Base-by-base conservation (phyloP, 2,329 filamentous ascomycete genomes). In the Dryadomyces sulphureus region DNA sequence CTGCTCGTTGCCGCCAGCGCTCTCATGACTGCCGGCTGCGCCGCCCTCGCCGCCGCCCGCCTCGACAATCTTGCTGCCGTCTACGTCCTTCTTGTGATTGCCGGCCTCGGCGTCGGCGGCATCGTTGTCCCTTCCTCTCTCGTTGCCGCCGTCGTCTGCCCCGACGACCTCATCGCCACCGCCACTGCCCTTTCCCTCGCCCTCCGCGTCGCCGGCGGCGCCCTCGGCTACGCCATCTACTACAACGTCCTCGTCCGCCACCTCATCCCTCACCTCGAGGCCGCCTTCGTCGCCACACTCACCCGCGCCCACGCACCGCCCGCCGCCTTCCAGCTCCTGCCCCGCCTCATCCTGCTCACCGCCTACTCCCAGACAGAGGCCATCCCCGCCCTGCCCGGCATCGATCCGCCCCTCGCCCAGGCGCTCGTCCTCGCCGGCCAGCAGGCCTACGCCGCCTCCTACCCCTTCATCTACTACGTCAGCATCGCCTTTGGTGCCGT, bases 101-200 rank as follows among this genome's bases (percentile, higher is more conserved):
- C 77, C 2, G 73, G 75, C 5, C 58, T 83, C 2, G 80, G 80
- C 7, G 75, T 83, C 5, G 80, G 79, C 7, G 79, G 76, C 1
- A 79, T 84, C 43, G 73, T 83, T 16, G 74, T 84, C 5, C 80
- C 79, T 0, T 73, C 75, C 1, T 77, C 75, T 1, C 79, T 83
- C 52, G 79, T 84, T 48, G 75, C 76, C 7, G 79, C 77, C 9
- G 82, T 84, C 53, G 77, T 83, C 52, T 82, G 77, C 50, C 79
- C 80, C 0, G 75, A 80, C 55, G 79, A 84, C 46, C 66, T 84
- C 6, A 84, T 85, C 51, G 80, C 77, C 7, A 84, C 80, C 2
- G 69, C 83, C 40, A 73, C 79, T 1, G 78, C 81, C 6, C 64
- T 85, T 20, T 83, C 80, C 0, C 70, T 84, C 34, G 72, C 77